A percentile compares a stretch with the other conserved stretches of the same genome.
Evolutionary conservation across 1,284 basidiomycete genomes (phyloP).

Genomic region (Heterobasidion occidentale): DNA sequence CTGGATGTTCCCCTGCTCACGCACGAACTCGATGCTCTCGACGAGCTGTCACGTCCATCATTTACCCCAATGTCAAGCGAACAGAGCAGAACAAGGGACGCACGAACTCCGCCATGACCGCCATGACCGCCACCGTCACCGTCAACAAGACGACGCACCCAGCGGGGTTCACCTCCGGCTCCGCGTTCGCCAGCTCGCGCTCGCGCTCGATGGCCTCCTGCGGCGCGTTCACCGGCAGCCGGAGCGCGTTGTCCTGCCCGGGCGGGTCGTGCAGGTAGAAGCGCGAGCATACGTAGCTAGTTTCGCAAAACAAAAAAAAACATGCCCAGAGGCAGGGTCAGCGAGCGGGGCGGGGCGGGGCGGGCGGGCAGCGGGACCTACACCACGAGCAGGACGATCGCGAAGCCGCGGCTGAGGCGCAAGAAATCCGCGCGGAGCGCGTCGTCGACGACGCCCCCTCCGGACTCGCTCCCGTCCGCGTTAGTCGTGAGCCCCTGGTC

Average conservation of each 20-base stretch:
- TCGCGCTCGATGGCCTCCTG: constrained; percentile 32
- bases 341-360: too few species aligned
- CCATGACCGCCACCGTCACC: constrained; percentile 51
- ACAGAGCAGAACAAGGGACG: constrained; percentile 12
- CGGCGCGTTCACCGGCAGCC: constrained; percentile 34
- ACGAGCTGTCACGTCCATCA: constrained; percentile 36
- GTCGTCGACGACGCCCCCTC: constrained; percentile 25
- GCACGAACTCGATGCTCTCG: constrained; percentile 50
- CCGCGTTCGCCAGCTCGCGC: constrained; percentile 27
- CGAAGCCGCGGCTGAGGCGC: constrained; percentile 52
- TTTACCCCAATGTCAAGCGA: neutral
- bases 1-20: constrained; percentile 30
- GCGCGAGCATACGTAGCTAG: constrained; percentile 38
- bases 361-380: constrained; percentile 22
- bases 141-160: constrained; percentile 45
- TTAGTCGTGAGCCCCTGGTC: constrained; percentile 27
- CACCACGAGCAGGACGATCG: constrained; percentile 49
- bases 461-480: constrained; percentile 11
- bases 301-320: neutral
- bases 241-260: constrained; percentile 42
- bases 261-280: constrained; percentile 64
- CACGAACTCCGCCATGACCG: constrained; percentile 61
- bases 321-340: neutral
- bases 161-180: constrained; percentile 54
- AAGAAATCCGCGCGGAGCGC: constrained; percentile 37